A percentile compares a stretch with the other conserved stretches of the same genome.
Evolutionary conservation across 208 protist genomes (phyloP).

Genomic region (Hexamita inflata): DNA sequence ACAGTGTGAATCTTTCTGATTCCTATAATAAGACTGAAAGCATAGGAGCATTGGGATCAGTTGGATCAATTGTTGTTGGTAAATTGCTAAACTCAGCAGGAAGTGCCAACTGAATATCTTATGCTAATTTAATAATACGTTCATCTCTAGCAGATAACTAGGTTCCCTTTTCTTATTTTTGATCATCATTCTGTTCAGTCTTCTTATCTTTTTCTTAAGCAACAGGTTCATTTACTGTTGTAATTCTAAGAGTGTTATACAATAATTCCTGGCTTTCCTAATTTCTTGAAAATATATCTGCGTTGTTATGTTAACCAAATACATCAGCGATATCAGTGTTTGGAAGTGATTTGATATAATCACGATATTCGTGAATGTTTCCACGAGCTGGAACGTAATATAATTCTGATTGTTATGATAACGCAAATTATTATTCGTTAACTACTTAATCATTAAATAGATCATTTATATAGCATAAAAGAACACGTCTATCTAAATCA

Average conservation of each 20-base stretch:
- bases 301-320: conserved; percentile 92
- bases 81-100: conserved; percentile 40
- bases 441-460: conserved; percentile 68
- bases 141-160: conserved; percentile 14
- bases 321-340: conserved; percentile 76
- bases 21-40: conserved; percentile 86
- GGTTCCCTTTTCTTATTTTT: background rate
- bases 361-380: conserved; percentile 64
- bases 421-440: conserved; percentile 59
- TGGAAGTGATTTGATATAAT: conserved; percentile 72
- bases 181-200: background rate
- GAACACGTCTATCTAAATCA: conserved; percentile 79
- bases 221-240: conserved; percentile 50
- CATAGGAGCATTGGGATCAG: conserved; percentile 53
- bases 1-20: conserved; percentile 79
- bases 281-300: conserved; percentile 84
- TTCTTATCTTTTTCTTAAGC: conserved; percentile 27
- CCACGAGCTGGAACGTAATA: conserved; percentile 61
- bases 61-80: conserved; percentile 22
- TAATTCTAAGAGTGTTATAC: conserved; percentile 68
- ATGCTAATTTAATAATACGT: conserved; percentile 16
- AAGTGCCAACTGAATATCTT: conserved; percentile 36
- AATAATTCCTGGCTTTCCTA: conserved; percentile 69
- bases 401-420: conserved; percentile 53
- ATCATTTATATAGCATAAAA: conserved; percentile 84